Base-by-base conservation (phyloP, 2,329 filamentous ascomycete species). In the Arthrobotrys musiformis region DNA sequence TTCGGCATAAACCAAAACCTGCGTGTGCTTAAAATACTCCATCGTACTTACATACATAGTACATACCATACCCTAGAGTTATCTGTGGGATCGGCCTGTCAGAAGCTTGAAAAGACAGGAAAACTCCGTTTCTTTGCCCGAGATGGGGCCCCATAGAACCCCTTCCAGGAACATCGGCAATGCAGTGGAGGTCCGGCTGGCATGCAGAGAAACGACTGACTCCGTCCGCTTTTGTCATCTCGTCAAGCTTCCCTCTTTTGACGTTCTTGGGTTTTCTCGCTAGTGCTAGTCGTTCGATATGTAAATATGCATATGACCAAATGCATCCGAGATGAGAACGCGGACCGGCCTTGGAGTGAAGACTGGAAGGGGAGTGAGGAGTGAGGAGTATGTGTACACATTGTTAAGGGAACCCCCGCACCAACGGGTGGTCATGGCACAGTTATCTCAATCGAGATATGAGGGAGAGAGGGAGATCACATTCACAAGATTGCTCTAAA, bases 161-260 rank as follows among this genome's bases (percentile, higher is more conserved):
- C 56, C 64, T 50, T 62, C 68, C 70, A 76, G 64, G 73, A 50
- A 70, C 66, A 63, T 70, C 60, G 60, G 60, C 60, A 60, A 70
- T 66, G 60, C 58, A 66, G 63, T 48, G 61, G 50, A 26, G n/a
- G n/a, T n/a, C 52, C 30, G 5, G 30, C 30, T n/a, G 30, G 30
- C 30, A 17, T 62, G 54, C 62, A 52, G 52, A 7, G n/a, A 22
- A 48, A 48, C 52, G n/a, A 30, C 50, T 69, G 33, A 46, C 33
- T 67, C 7, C n/a, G 33, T 64, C 40, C 22, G 35, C 40, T 76
- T 60, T 69, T 70, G 64, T 63, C 58, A 64, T 70, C 72, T 76
- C 73, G 73, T 77, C 73, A 77, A 67, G 73, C 56, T 70, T 77
- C 72, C 72, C 66, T 76, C 73, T 70, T 77, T 67, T 70, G 52